phyloP scores from a whole-genome alignment of 306 rosid genomes.

The Ziziphus jujuba region DNA sequence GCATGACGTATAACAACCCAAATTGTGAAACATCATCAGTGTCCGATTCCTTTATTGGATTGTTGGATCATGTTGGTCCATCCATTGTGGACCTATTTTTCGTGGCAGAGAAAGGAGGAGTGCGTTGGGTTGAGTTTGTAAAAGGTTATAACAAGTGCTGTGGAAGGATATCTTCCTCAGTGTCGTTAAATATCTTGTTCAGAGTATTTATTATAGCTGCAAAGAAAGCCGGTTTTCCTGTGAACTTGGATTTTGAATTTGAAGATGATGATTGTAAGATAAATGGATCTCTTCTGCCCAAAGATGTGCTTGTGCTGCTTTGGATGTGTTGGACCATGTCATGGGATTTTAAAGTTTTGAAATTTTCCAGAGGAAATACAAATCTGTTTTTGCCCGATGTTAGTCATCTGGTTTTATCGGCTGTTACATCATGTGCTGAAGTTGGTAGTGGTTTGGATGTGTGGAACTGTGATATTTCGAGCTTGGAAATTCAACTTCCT shows the following conservation, averaged over 20 bases:
- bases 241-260: slow-evolving; percentile 57
- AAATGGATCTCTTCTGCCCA: slow-evolving; percentile 55
- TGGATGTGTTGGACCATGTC: slow-evolving; percentile 74
- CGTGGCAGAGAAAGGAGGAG: slow-evolving; percentile 47
- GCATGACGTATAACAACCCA: slow-evolving; percentile 37
- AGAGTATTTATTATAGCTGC: slow-evolving; percentile 43
- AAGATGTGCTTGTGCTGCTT: slow-evolving; percentile 58
- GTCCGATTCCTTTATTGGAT: slow-evolving; percentile 42
- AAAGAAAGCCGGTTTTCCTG: slow-evolving; percentile 32
- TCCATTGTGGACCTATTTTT: slow-evolving; percentile 59
- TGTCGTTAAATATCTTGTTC: slow-evolving; percentile 46
- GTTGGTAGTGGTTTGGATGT: slow-evolving; percentile 42
- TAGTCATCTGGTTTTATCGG: slow-evolving; percentile 61
- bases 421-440: slow-evolving; percentile 48
- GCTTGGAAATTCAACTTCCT: slow-evolving; percentile 62
- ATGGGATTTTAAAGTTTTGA: slow-evolving; percentile 50
- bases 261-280: slow-evolving; percentile 64
- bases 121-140: slow-evolving; percentile 73
- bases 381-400: slow-evolving; percentile 55
- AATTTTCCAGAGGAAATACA: slow-evolving; percentile 23
- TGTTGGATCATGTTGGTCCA: slow-evolving; percentile 66
- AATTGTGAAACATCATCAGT: slow-evolving; percentile 24
- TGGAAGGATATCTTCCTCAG: slow-evolving; percentile 58
- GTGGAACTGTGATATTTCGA: slow-evolving; percentile 56
- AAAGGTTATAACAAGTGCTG: slow-evolving; percentile 74